phyloP scores from a whole-genome alignment of 371 early-diverging fungal species.

The Mortierella sp. region DNA sequence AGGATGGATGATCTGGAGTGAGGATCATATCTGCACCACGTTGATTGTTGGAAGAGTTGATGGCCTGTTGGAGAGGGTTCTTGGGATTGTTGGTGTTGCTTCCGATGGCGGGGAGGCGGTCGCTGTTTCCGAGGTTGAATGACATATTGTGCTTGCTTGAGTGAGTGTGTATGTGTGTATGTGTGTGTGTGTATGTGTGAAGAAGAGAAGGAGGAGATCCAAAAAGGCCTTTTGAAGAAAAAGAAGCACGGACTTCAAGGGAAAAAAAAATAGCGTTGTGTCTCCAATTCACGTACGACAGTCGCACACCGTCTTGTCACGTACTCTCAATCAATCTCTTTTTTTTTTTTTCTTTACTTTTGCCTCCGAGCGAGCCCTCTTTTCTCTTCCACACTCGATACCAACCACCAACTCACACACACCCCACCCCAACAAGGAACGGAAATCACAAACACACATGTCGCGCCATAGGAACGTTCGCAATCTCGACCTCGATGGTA shows the following conservation, averaged over 20 bases:
- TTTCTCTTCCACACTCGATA: not conserved
- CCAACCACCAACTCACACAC: not conserved
- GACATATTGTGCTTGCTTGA: constrained; percentile 19
- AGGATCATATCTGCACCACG: constrained; percentile 47
- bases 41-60: constrained; percentile 29
- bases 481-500: constrained; percentile 81
- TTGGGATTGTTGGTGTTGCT: not conserved
- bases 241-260: constrained; percentile 5
- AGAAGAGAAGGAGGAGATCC: not conserved
- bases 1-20: constrained; percentile 53
- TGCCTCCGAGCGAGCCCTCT: not conserved
- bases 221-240: not conserved
- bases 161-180: not conserved
- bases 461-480: constrained; percentile 82
- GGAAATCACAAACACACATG: constrained; percentile 60
- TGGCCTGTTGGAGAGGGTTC: constrained; percentile 35
- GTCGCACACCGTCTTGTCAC: not conserved
- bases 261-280: not conserved
- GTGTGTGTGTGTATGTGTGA: not conserved
- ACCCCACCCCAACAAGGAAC: not conserved
- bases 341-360: too few relatives aligned
- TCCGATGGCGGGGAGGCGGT: constrained; percentile 30
- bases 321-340: not conserved
- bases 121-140: constrained; percentile 47
- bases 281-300: not conserved